These are phyloP conservation scores for Rhodamnia rubescens DNA, from an alignment of 345 rosid genomes.

Conservation along the genomic window DNA sequence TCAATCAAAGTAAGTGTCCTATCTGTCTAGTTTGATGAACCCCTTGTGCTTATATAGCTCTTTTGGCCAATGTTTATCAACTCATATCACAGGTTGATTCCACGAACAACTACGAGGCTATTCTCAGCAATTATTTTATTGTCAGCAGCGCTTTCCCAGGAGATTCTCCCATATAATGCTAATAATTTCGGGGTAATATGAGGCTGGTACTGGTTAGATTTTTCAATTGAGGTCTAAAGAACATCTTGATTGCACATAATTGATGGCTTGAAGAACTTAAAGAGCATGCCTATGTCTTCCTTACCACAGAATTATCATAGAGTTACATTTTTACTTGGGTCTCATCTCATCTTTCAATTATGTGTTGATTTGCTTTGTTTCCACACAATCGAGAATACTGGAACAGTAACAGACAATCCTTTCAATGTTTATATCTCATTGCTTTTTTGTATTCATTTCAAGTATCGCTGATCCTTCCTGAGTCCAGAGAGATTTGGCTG, in stretches of 20 bases:
- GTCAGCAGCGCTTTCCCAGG: constrained; percentile 60
- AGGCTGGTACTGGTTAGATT: background rate
- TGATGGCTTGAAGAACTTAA: background rate
- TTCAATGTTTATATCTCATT: background rate
- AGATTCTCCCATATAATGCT: constrained; percentile 57
- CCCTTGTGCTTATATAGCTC: background rate
- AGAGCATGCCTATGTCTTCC: background rate
- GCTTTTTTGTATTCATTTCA: background rate
- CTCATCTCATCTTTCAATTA: background rate
- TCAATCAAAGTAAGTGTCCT: constrained; percentile 39
- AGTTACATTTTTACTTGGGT: background rate
- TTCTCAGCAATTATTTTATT: constrained; percentile 45
- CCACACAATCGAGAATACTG: background rate
- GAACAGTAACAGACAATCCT: background rate
- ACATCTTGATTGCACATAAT: background rate
- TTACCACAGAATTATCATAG: background rate
- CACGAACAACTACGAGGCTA: constrained; percentile 38
- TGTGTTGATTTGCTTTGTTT: background rate
- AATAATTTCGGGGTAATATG: constrained; percentile 33
- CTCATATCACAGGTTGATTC: constrained; percentile 42
- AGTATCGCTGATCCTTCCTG: background rate
- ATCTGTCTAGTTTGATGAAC: background rate
- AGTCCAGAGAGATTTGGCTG: background rate
- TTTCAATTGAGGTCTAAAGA: background rate
- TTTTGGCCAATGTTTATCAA: background rate